A percentile compares a stretch with the other conserved stretches of the same genome.
phyloP scores from a whole-genome alignment of 768 basidiomycete genomes.

The Boletellus sp. region DNA sequence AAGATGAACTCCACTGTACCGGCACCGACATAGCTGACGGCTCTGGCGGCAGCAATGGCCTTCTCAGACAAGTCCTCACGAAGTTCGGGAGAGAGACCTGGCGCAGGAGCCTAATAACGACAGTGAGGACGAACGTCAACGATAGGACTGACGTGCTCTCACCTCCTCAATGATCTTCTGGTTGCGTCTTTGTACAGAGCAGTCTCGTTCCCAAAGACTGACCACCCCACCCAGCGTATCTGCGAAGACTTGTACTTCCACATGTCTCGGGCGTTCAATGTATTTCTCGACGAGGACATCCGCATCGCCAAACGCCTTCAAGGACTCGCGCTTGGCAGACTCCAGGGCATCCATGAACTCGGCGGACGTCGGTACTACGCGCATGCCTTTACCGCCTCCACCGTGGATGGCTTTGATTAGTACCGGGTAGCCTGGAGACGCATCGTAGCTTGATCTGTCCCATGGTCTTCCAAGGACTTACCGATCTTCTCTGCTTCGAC shows the following conservation, averaged over 20 bases:
- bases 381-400: conserved; percentile 96
- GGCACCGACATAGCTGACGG: conserved; percentile 88
- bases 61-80: conserved; percentile 79
- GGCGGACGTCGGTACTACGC: conserved; percentile 61
- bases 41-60: conserved; percentile 88
- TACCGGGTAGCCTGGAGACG: conserved; percentile 72
- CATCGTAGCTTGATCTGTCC: neutral
- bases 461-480: conserved; percentile 15
- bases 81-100: conserved; percentile 75
- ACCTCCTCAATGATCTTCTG: conserved; percentile 96
- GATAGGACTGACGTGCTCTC: neutral
- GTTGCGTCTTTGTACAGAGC: conserved; percentile 86
- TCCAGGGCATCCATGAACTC: conserved; percentile 78
- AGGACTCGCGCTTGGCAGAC: conserved; percentile 86
- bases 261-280: conserved; percentile 80
- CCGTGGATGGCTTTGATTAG: conserved; percentile 97
- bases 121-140: neutral
- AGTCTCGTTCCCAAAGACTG: conserved; percentile 96
- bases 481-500: conserved; percentile 71
- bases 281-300: conserved; percentile 88
- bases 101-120: conserved; percentile 73
- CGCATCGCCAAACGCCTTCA: conserved; percentile 84
- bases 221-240: conserved; percentile 76
- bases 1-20: conserved; percentile 98
- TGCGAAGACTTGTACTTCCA: conserved; percentile 94